phyloP scores from a whole-genome alignment of 164 flowering plant species.

The Chimonanthus salicifolius region DNA sequence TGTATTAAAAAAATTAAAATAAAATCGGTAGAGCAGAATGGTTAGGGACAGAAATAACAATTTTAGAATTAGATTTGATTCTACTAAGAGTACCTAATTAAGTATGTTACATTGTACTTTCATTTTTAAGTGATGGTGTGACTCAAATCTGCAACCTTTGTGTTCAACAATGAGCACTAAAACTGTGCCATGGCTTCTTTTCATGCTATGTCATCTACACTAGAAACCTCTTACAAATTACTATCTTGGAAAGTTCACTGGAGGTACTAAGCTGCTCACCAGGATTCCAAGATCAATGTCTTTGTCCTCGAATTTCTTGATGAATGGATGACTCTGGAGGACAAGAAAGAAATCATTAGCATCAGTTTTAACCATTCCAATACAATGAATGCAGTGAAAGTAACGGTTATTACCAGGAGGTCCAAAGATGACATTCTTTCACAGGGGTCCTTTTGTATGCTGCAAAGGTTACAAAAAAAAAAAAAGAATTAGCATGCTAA shows the following conservation, averaged over 20 bases:
- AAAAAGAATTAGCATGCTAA: not conserved
- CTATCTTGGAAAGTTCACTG: conserved; percentile 62
- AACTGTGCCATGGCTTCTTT: too few relatives aligned
- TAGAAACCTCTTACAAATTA: too few relatives aligned
- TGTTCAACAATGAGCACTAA: too few relatives aligned
- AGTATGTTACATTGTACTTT: too few relatives aligned
- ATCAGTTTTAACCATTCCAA: not conserved
- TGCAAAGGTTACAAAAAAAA: conserved; percentile 40
- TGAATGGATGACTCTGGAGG: conserved; percentile 79
- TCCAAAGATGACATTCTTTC: conserved; percentile 74
- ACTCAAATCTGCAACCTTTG: too few relatives aligned
- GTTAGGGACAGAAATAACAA: too few relatives aligned
- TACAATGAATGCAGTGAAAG: not conserved
- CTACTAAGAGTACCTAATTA: too few relatives aligned
- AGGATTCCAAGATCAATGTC: conserved; percentile 77
- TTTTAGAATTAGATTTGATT: too few relatives aligned
- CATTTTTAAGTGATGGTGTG: too few relatives aligned
- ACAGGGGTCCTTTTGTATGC: conserved; percentile 88
- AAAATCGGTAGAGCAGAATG: too few relatives aligned
- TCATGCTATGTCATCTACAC: too few relatives aligned
- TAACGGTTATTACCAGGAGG: conserved; percentile 61
- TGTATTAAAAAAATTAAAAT: too few relatives aligned
- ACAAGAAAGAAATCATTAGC: not conserved
- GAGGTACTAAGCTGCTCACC: conserved; percentile 73
- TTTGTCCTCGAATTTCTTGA: conserved; percentile 88